Conservation (phyloP, 192 early-diverging fungal species). For the Coemansia umbellata region DNA sequence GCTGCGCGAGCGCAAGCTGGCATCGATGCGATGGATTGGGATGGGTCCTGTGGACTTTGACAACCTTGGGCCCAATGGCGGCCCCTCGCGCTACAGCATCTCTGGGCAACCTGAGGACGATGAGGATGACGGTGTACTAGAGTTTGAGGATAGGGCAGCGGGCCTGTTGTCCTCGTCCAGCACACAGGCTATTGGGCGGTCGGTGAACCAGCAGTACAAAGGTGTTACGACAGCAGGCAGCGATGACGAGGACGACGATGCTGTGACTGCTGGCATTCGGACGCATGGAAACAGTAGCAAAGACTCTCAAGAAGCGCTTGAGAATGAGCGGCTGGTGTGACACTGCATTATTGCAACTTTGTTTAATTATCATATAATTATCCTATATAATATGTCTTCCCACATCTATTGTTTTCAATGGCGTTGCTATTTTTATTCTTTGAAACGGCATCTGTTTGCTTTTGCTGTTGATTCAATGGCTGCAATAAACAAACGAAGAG, state of each 20-base stretch:
- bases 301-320: conserved; percentile 7
- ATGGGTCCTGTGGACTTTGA: conserved; percentile 21
- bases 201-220: neutral
- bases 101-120: conserved; percentile 22
- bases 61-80: conserved; percentile 4
- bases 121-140: conserved; percentile 26
- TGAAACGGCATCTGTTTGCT: too few relatives aligned
- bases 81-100: neutral
- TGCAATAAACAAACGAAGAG: too few relatives aligned
- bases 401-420: too few relatives aligned
- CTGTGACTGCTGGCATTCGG: neutral
- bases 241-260: conserved; percentile 8
- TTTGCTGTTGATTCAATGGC: too few relatives aligned
- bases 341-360: too few relatives aligned
- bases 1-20: conserved; percentile 33
- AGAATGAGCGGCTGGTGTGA: conserved; percentile 24
- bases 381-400: too few relatives aligned
- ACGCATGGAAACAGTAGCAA: conserved; percentile 12
- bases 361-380: too few relatives aligned
- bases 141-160: conserved; percentile 16
- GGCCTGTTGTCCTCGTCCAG: conserved; percentile 1
- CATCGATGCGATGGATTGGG: conserved; percentile 35
- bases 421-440: too few relatives aligned
- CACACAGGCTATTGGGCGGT: neutral
- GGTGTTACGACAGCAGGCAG: neutral